A percentile compares a stretch with the other conserved stretches of the same genome.
These are phyloP conservation scores for Leccinellum luteum DNA, from an alignment of 768 basidiomycete species.

Conservation along the genomic window DNA sequence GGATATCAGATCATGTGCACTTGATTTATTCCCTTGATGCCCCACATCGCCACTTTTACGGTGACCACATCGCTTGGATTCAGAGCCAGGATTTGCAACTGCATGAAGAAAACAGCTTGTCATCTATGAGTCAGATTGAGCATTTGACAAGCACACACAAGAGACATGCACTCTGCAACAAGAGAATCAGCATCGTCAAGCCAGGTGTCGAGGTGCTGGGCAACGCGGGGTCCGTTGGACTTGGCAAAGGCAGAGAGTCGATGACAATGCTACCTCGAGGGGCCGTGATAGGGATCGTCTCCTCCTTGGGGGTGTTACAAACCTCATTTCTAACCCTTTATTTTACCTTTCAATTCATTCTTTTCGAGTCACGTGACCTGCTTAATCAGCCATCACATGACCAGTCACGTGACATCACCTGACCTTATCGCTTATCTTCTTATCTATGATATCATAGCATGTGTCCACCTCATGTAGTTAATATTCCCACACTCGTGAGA, in stretches of 20 bases:
- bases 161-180: conserved; percentile 47
- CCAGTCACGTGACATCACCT: no score
- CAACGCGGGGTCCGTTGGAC: not conserved
- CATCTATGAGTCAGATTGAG: conserved; percentile 46
- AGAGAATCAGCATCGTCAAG: conserved; percentile 38
- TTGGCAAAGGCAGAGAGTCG: not conserved
- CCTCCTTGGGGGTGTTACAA: conserved; percentile 2
- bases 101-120: conserved; percentile 60
- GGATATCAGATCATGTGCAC: conserved; percentile 80
- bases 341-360: no score
- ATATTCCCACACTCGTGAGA: no score
- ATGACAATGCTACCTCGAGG: not conserved
- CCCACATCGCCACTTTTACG: conserved; percentile 73
- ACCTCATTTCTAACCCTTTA: no score
- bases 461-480: no score
- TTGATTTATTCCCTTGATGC: conserved; percentile 68
- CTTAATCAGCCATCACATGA: no score
- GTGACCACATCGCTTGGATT: conserved; percentile 57
- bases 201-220: conserved; percentile 9
- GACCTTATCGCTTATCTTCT: no score
- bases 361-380: no score
- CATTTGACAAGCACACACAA: not conserved
- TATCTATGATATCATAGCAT: no score
- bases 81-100: conserved; percentile 56
- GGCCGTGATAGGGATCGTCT: not conserved